Conservation (phyloP, 78 protist genomes). For the Speleostelium caveatum region DNA sequence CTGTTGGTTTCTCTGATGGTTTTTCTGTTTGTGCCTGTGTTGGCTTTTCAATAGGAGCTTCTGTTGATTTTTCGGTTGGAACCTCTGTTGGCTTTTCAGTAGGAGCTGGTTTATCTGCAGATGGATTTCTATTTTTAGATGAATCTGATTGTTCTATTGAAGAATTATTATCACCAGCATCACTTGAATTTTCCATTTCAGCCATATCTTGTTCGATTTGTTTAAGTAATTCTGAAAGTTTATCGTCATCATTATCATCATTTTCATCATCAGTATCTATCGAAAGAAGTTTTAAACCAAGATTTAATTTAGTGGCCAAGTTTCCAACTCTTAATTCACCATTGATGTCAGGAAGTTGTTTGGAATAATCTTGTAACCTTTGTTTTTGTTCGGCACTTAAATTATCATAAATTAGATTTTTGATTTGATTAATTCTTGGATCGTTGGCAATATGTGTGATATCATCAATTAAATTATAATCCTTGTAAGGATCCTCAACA, state of each 20-base stretch:
- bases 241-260: no score
- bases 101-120: no score
- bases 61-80: constrained; percentile 30
- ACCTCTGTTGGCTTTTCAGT: constrained; percentile 17
- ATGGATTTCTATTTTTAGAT: no score
- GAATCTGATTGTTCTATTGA: no score
- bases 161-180: no score
- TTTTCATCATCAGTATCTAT: background rate
- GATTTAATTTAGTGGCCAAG: background rate
- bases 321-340: background rate
- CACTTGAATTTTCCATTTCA: no score
- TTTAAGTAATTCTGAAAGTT: no score
- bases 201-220: no score
- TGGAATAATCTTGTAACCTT: background rate
- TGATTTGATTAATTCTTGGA: background rate
- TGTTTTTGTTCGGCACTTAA: background rate
- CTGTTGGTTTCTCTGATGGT: constrained; percentile 40
- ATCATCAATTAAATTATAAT: background rate
- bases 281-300: background rate
- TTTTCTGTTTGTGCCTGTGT: no score
- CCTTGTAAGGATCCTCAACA: background rate
- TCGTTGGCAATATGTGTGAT: background rate
- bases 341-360: background rate
- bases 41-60: no score
- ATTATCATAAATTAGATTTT: no score